Conservation (phyloP, 371 early-diverging fungal genomes). For the Caulochytrium protostelioides region DNA sequence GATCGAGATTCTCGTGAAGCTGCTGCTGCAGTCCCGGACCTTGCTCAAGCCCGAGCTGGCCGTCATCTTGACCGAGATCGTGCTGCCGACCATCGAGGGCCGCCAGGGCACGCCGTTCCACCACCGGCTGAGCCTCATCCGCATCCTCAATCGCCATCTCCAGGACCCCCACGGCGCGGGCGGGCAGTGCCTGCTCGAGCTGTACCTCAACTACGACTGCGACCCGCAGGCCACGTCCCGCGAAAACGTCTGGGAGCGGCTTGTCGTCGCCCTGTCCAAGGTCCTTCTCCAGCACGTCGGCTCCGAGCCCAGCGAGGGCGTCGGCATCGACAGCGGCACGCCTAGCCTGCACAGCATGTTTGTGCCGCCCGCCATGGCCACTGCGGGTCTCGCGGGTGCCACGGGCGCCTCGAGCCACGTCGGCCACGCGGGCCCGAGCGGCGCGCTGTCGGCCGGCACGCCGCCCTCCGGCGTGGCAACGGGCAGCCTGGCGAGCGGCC, state of each 20-base stretch:
- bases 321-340: too few relatives aligned
- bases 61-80: constrained; percentile 53
- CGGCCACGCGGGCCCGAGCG: too few relatives aligned
- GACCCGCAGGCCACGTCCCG: constrained; percentile 38
- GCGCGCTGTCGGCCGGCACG: too few relatives aligned
- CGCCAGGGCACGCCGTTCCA: constrained; percentile 15
- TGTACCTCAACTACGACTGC: constrained; percentile 93
- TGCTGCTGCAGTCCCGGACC: constrained; percentile 40
- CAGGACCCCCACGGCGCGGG: constrained; percentile 46
- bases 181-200: constrained; percentile 53
- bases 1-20: constrained; percentile 55
- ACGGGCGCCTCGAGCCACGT: too few relatives aligned
- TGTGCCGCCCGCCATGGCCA: too few relatives aligned
- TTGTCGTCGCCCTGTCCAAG: constrained; percentile 40
- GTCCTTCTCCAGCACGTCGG: constrained; percentile 23
- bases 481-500: too few relatives aligned
- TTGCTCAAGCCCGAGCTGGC: constrained; percentile 57
- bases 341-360: too few relatives aligned
- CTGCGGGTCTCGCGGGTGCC: too few relatives aligned
- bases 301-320: constrained; percentile 13
- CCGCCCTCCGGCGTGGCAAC: too few relatives aligned
- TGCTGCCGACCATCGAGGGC: constrained; percentile 40
- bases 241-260: constrained; percentile 54
- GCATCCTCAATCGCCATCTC: constrained; percentile 23
- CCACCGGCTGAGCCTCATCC: constrained; percentile 16